Base-by-base conservation (phyloP, 164 flowering plant genomes). In the Kingdonia uniflora region DNA sequence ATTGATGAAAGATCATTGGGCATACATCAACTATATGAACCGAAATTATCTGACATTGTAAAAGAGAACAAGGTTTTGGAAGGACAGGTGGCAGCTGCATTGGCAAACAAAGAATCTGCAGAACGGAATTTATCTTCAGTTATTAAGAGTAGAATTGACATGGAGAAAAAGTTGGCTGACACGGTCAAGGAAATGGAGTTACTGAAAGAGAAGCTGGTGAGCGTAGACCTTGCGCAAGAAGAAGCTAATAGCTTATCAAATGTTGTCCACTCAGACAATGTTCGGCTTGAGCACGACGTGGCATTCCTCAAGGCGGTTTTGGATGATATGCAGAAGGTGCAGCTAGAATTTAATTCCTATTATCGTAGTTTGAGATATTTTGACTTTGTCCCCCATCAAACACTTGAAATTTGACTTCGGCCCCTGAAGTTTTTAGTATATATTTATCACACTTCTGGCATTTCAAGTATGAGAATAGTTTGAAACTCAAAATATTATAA, bases 291-390 rank as follows among this genome's bases (percentile, higher is more conserved):
- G 68, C 98, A 92, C 74, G 98, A 92, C 63, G 91, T 86, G 33
- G 98, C 98, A 55, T 92, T 84, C 62, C 85, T 92, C 22, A 92
- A 82, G 72, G 98, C 98, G 11, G 89, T 92, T 58, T 68, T 92
- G 63, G 95, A 92, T 53, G 98, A 92, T 56, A 88, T 95, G 1
- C 96, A 92, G 56, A 92, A 92, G 96, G 98, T 92, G 65, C 20
- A 20, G 22, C 45, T 14, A 4, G n/a, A 14, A 20, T 41, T 20
- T 5, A 20, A 17, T 49, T 54, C 20, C 3, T 51, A 10, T n/a
- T 6, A 19, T 11, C 19, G n/a, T 25, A 19, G 20, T 19, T 33
- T 62, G 29, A 49, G 19, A 14, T 29, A 29, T 29, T 29, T 29
- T 29, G 8, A 8, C 35, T 29, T n/a, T n/a, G n/a, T n/a, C n/a